Evolutionary conservation across 2,329 filamentous ascomycete species (phyloP), one percentile per base, ranked within the genome.

Genomic region (Fonsecaea pugnacius): DNA sequence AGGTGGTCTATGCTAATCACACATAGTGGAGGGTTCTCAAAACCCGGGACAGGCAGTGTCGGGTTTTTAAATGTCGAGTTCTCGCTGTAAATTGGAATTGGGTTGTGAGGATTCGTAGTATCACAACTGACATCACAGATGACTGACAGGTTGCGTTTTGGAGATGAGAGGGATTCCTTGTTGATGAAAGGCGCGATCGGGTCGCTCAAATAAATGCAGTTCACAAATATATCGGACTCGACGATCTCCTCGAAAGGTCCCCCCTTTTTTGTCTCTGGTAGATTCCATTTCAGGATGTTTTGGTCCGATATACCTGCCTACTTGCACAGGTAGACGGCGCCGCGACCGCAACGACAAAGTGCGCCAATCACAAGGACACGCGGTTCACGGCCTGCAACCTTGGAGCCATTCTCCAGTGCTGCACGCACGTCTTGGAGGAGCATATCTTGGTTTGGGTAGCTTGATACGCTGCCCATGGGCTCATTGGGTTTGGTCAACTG

Each of bases 1-100:
- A 96, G 83, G 75, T 96, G 91, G 77, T 96, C 91, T 73, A 96
- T 95, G 75, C 87, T 90, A 78, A 97, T 96, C 71, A 97, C 91
- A 54, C 85, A 88, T 62, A 96, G 79, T 7, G 85, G 84, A 0
- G 87, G 84, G 59, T 82, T 79, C 53, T 77, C 83, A 73, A 80
- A 85, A 69, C 83, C 87, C 36, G 86, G 80, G 27, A 95, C 90
- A 0, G 88, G 84, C 0, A 96, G 88, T 0, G 92, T 96, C n/a
- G 93, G 94, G 75, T 91, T 87, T 75, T 88, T 86, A 75, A 97
- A 97, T 24, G 92, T 95, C 54, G 91, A 96, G 77, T 91, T 91
- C 75, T 90, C 87, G 70, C 84, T 83, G 82, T 96, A 96, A 74
- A 96, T 88, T 27, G 92, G 92, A 60, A 82, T 77, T 24, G 78